Percentiles rank a stretch among this genome's conserved stretches.
Conservation (phyloP, 164 flowering plant species). For the Aristolochia californica region DNA sequence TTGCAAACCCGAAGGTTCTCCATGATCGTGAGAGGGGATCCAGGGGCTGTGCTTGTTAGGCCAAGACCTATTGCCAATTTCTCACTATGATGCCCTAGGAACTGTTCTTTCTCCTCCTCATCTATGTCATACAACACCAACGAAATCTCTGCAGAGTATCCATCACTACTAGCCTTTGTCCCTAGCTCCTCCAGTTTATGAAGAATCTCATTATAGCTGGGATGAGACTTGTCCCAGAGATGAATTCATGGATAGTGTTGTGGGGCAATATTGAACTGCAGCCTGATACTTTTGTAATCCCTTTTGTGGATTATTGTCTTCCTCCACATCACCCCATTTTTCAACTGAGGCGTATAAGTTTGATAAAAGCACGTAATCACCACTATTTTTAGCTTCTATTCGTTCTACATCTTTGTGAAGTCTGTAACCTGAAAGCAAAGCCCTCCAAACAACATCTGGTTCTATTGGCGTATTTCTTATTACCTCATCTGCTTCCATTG, state of each 20-base stretch:
- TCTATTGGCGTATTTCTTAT: conserved; percentile 15
- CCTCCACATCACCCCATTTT: conserved; percentile 23
- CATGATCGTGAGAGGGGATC: conserved; percentile 13
- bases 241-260: conserved; percentile 21
- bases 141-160: conserved; percentile 12
- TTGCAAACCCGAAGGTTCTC: conserved; percentile 23
- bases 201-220: conserved; percentile 13
- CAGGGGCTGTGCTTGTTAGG: conserved; percentile 14
- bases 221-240: conserved; percentile 21
- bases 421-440: conserved; percentile 19
- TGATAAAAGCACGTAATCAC: conserved; percentile 20
- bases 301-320: conserved; percentile 17
- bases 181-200: conserved; percentile 13
- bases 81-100: conserved; percentile 20
- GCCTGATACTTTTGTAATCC: conserved; percentile 20
- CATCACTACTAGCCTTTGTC: conserved; percentile 11
- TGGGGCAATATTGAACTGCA: conserved; percentile 19
- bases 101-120: conserved; percentile 20
- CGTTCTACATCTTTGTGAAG: conserved; percentile 18
- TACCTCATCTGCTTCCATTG: conserved; percentile 18
- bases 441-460: conserved; percentile 19
- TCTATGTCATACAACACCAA: conserved; percentile 18
- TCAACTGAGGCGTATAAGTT: conserved; percentile 22
- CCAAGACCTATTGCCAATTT: conserved; percentile 20
- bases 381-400: conserved; percentile 16